Percentiles rank a stretch among this genome's conserved stretches.
phyloP scores from a whole-genome alignment of 352 stramenopile species.

The Thalassiosira hispida region DNA sequence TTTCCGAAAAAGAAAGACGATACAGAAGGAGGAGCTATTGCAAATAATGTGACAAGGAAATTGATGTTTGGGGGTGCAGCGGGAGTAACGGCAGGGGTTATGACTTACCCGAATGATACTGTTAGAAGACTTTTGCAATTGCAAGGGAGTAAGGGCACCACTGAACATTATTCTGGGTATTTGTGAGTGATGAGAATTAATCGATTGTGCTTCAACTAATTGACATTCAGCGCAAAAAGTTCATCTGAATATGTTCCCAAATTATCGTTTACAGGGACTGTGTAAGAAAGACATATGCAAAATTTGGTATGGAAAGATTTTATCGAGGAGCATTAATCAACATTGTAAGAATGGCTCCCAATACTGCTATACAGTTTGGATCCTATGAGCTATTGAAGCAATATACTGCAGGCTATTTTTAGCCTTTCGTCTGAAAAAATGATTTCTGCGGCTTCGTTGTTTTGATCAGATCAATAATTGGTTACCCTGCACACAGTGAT shows the following conservation, averaged over 20 bases:
- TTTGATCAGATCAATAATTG: background rate
- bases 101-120: slow-evolving; percentile 89
- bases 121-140: slow-evolving; percentile 85
- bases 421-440: slow-evolving; percentile 3
- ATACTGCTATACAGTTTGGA: slow-evolving; percentile 84
- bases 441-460: background rate
- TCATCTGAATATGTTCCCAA: background rate
- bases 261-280: slow-evolving; percentile 61
- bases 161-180: slow-evolving; percentile 74
- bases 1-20: slow-evolving; percentile 54
- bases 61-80: slow-evolving; percentile 78
- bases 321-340: slow-evolving; percentile 79
- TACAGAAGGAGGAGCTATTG: slow-evolving; percentile 19
- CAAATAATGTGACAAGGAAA: slow-evolving; percentile 65
- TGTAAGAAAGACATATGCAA: slow-evolving; percentile 68
- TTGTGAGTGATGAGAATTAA: slow-evolving; percentile 37
- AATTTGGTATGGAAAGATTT: slow-evolving; percentile 73
- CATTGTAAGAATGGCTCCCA: slow-evolving; percentile 81
- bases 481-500: background rate
- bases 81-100: slow-evolving; percentile 79
- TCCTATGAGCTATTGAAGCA: slow-evolving; percentile 82
- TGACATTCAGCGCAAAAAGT: background rate
- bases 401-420: slow-evolving; percentile 53
- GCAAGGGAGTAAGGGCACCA: slow-evolving; percentile 78
- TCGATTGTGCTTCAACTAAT: background rate